Evolutionary conservation across 305 asterid genomes (phyloP).

Genomic region (Solanum hybrid): DNA sequence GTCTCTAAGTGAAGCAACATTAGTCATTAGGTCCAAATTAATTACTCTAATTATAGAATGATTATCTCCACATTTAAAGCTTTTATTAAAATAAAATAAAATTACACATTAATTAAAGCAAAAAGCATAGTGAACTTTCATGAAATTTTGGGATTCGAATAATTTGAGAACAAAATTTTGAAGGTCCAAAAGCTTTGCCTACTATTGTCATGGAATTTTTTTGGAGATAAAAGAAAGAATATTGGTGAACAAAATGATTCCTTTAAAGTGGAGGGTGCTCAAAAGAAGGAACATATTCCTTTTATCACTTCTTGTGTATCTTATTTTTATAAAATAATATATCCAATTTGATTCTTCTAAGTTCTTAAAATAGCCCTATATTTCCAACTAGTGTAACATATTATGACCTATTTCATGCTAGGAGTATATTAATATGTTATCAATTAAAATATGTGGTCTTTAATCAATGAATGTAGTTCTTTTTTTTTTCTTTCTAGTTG

Average conservation of each 20-base stretch:
- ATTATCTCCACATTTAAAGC: not conserved
- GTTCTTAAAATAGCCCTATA: not conserved
- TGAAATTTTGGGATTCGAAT: constrained; percentile 29
- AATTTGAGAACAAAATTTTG: constrained; percentile 16
- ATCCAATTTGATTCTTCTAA: constrained; percentile 30
- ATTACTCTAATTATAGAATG: not conserved
- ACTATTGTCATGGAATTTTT: constrained; percentile 4
- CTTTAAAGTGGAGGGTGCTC: constrained; percentile 43
- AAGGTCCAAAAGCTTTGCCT: not conserved
- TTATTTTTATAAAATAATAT: constrained; percentile 8
- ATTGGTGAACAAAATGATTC: constrained; percentile 41
- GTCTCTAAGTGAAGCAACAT: not conserved
- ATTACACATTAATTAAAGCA: not conserved
- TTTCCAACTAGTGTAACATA: not conserved
- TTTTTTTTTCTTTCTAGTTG: too few species aligned
- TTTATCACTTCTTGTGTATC: constrained; percentile 18
- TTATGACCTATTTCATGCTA: not conserved
- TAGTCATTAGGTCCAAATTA: not conserved
- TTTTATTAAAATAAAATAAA: not conserved
- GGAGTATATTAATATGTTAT: not conserved
- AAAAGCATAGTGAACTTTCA: constrained; percentile 5
- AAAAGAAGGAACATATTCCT: constrained; percentile 54
- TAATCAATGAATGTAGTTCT: too few species aligned
- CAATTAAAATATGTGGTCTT: not conserved
- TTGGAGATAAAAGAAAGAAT: constrained; percentile 28